Evolutionary conservation across 805 yeast species (phyloP), one percentile per base, ranked within the genome.

Genomic region (Cyberlindnera suaveolens): DNA sequence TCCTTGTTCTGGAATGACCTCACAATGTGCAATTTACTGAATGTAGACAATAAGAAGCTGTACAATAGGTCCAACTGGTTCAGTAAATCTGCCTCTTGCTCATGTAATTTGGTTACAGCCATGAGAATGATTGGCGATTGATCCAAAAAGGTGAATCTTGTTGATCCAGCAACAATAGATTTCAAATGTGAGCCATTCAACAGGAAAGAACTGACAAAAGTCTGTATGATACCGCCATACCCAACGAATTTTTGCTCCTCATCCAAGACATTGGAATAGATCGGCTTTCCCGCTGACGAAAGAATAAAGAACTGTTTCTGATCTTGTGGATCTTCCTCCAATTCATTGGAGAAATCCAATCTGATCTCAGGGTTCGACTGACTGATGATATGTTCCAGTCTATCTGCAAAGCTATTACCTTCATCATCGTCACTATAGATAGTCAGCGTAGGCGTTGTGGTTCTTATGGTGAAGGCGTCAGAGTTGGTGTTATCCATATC

Each of bases 261-360:
- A 2, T 78, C 66, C 2, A 93, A 95, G 57, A 80, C 77, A 13
- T 42, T 38, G 2, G 95, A 77, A 61, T 83, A 89, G 6, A 89
- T 82, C 2, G 95, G 95, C 58, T 89, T 89, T 0, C 96, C 96
- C 1, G 96, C 95, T 2, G 80, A 67, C 0, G 95, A 85, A 9
- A 89, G 66, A 3, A 89, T 76, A 52, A 86, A 83, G 56, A 83
- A 85, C 46, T 88, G 95, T 59, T 87, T 88, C 13, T 41, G 41
- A 18, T 41, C 37, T 32, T 43, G 44, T 14, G 46, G 45, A 16
- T 44, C 42, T 37, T 44, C 52, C 33, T 33, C 48, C 31, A 44
- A 50, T 7, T 46, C 50, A 16, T 34, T 31, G 2, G 46, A 35
- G n/a, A 43, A 39, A 29, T 44, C 40, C 33, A 36, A 5, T 41